A percentile compares a stretch with the other conserved stretches of the same genome.
Evolutionary conservation across 2,329 filamentous ascomycete species (phyloP).

Genomic region (Fusarium aywerte): DNA sequence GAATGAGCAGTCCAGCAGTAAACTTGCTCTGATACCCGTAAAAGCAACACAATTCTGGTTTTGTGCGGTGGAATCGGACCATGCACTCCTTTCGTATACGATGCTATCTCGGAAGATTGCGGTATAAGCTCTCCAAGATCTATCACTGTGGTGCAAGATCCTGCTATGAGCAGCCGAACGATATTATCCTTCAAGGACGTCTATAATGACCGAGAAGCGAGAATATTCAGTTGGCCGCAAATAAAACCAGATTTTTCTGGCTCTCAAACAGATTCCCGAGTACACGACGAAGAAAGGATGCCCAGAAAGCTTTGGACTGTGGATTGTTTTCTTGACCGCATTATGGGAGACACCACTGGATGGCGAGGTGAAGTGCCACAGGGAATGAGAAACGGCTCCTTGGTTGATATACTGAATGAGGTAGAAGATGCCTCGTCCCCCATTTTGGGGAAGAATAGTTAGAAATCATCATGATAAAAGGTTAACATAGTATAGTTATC

Average conservation of each 20-base stretch:
- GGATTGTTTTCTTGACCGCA: constrained; percentile 12
- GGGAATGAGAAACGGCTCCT: accelerated
- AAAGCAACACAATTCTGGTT: not conserved
- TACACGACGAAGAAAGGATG: accelerated
- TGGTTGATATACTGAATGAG: constrained; percentile 12
- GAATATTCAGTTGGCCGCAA: not conserved
- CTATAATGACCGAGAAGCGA: accelerated
- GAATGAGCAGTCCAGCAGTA: not conserved
- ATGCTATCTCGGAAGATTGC: not conserved
- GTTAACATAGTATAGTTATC: no score
- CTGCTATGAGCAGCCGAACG: constrained; percentile 18
- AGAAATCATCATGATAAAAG: accelerated
- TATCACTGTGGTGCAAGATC: constrained; percentile 13
- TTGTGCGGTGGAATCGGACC: constrained; percentile 18
- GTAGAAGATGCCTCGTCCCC: constrained; percentile 33
- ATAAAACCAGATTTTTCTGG: accelerated
- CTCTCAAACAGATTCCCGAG: accelerated
- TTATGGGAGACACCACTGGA: not conserved
- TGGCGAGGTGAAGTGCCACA: accelerated
- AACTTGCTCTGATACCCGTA: accelerated
- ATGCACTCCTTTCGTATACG: constrained; percentile 9
- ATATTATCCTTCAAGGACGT: not conserved
- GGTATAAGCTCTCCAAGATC: not conserved
- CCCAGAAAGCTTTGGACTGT: constrained; percentile 19
- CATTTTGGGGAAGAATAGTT: not conserved